A percentile compares a stretch with the other conserved stretches of the same genome.
Conservation (phyloP, 805 yeast genomes). For the Kluyveromyces aestuarii region DNA sequence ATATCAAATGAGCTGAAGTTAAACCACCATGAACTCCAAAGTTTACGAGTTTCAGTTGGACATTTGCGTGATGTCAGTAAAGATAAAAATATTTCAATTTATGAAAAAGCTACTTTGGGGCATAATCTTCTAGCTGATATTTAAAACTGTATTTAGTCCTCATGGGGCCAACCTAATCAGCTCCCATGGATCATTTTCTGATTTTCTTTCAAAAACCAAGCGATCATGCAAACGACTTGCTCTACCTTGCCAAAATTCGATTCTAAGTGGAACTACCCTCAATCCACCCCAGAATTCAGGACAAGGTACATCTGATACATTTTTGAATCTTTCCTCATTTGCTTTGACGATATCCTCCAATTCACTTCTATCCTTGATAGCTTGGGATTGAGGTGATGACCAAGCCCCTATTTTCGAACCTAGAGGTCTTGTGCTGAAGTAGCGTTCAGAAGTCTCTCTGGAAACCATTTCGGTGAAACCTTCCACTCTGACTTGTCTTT, state of each 20-base stretch:
- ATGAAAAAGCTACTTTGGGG: not conserved
- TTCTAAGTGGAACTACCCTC: constrained; percentile 75
- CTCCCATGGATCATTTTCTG: constrained; percentile 47
- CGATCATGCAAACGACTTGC: constrained; percentile 85
- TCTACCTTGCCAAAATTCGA: constrained; percentile 98
- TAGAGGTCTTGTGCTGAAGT: constrained; percentile 81
- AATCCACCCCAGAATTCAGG: constrained; percentile 97
- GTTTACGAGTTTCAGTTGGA: not conserved
- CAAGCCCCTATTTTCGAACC: constrained; percentile 95
- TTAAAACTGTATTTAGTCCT: constrained; percentile 3
- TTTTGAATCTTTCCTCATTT: constrained; percentile 50
- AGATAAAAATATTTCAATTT: not conserved
- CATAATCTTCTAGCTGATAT: not conserved
- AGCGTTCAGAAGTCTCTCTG: constrained; percentile 64
- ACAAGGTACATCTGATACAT: constrained; percentile 62
- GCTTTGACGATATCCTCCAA: constrained; percentile 45
- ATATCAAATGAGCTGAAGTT: not conserved
- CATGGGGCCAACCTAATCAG: constrained; percentile 66
- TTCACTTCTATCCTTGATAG: constrained; percentile 48
- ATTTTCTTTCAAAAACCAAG: constrained; percentile 55
- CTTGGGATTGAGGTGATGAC: constrained; percentile 83
- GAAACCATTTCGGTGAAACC: constrained; percentile 70
- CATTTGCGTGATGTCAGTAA: not conserved
- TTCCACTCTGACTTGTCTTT: constrained; percentile 90
- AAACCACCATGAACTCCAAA: not conserved